A percentile compares a stretch with the other conserved stretches of the same genome.
Conservation (phyloP, 768 basidiomycete genomes). For the Leccinum boreale region DNA sequence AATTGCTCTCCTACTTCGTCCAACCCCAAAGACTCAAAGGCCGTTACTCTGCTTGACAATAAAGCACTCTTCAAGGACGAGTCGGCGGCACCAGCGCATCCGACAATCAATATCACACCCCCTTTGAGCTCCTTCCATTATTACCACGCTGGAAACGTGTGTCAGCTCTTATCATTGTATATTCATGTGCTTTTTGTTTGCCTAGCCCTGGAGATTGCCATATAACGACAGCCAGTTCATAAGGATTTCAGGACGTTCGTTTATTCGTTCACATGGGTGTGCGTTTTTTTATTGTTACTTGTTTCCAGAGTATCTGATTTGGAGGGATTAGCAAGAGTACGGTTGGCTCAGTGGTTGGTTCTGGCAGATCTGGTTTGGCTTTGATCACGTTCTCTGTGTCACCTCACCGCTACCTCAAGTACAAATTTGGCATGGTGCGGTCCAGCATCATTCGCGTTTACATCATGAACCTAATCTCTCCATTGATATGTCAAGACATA, state of each 20-base stretch:
- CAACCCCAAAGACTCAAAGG: conserved; percentile 33
- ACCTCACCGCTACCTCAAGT: conserved; percentile 68
- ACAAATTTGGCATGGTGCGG: conserved; percentile 70
- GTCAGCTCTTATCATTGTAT: not conserved
- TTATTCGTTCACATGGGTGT: conserved; percentile 64
- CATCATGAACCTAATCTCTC: not conserved
- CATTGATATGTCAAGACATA: conserved; percentile 46
- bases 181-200: not conserved
- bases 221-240: conserved; percentile 66
- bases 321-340: conserved; percentile 32
- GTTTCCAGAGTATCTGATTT: not conserved
- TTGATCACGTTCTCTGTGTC: conserved; percentile 53
- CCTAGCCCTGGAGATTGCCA: conserved; percentile 61
- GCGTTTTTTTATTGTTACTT: conserved; percentile 3
- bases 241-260: conserved; percentile 62
- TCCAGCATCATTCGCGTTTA: not conserved
- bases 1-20: conserved; percentile 43
- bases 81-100: conserved; percentile 15
- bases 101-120: conserved; percentile 47
- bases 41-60: conserved; percentile 40
- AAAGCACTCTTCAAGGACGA: conserved; percentile 32
- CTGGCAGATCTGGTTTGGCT: conserved; percentile 73
- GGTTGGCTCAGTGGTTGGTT: conserved; percentile 71
- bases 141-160: conserved; percentile 52
- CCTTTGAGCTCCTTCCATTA: conserved; percentile 65